A percentile compares a stretch with the other conserved stretches of the same genome.
Conservation (phyloP, 257 asterid species). For the Gardenia jasminoides region DNA sequence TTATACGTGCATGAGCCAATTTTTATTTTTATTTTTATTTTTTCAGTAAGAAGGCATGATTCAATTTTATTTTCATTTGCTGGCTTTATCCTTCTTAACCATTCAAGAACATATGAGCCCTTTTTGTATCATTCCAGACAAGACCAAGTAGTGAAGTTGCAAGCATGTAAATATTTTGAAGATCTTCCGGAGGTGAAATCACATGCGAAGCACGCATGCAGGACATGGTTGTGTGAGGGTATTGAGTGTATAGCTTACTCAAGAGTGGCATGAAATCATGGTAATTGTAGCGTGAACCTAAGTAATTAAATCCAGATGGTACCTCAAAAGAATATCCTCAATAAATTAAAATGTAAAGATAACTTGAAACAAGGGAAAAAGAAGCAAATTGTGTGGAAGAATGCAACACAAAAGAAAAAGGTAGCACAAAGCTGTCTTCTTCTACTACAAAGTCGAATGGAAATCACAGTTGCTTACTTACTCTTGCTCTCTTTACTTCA, state of each 20-base stretch:
- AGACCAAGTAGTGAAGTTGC: background rate
- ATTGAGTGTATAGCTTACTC: conserved; percentile 25
- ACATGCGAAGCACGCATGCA: conserved; percentile 23
- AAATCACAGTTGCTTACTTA: background rate
- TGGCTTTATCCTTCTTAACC: background rate
- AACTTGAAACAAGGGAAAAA: conserved; percentile 16
- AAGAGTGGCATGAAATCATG: conserved; percentile 34
- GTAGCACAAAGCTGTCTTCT: background rate
- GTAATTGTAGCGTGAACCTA: conserved; percentile 35
- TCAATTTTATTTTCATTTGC: too few relatives aligned
- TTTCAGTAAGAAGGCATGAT: too few relatives aligned
- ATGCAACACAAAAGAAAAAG: background rate
- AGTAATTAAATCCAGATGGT: conserved; percentile 19
- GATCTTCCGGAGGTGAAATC: conserved; percentile 6
- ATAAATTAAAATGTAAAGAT: conserved; percentile 9
- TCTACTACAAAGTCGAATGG: background rate
- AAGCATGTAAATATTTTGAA: background rate
- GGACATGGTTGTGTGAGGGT: conserved; percentile 14
- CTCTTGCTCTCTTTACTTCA: conserved; percentile 5
- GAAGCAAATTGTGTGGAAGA: conserved; percentile 7
- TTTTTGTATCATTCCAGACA: background rate
- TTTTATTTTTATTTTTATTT: too few relatives aligned
- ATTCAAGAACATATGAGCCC: background rate
- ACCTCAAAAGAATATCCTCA: conserved; percentile 30
- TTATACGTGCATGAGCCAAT: background rate